phyloP scores from a whole-genome alignment of 495 filamentous ascomycete genomes.

The Thozetella sp. region DNA sequence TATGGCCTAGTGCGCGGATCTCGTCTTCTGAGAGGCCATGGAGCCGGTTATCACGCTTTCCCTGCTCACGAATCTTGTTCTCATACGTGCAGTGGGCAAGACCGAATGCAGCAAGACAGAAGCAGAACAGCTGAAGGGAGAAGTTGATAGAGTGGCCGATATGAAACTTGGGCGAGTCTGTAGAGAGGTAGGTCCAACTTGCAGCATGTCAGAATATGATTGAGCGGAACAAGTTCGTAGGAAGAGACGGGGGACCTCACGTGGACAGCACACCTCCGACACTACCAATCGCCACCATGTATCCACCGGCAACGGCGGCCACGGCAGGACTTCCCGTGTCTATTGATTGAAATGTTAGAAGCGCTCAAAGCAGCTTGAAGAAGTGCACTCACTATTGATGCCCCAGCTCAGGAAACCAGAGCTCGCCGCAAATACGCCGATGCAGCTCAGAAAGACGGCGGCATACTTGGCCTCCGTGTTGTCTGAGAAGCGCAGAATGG shows the following conservation, averaged over 20 bases:
- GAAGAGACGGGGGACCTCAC: neutral
- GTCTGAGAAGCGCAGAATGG: conserved; percentile 27
- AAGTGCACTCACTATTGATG: conserved; percentile 28
- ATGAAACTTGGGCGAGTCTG: conserved; percentile 40
- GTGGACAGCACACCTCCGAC: conserved; percentile 45
- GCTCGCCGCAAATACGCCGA: conserved; percentile 36
- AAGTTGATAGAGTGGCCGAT: conserved; percentile 55
- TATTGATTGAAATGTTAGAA: neutral
- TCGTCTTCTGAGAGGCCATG: conserved; percentile 39
- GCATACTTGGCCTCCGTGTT: conserved; percentile 25
- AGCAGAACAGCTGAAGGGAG: conserved; percentile 30
- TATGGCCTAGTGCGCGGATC: conserved; percentile 41
- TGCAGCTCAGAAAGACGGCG: conserved; percentile 31
- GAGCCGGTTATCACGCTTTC: conserved; percentile 40
- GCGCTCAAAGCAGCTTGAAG: neutral
- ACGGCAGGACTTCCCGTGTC: conserved; percentile 44
- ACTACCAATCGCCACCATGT: conserved; percentile 46
- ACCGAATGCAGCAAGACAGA: conserved; percentile 31
- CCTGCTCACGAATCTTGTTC: conserved; percentile 38
- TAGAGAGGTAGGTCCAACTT: conserved; percentile 45
- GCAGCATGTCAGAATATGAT: neutral
- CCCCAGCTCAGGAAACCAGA: conserved; percentile 48
- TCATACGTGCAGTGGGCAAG: conserved; percentile 44
- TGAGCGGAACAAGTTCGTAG: neutral
- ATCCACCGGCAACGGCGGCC: conserved; percentile 44